These are phyloP conservation scores for Alternaria sp. DNA, from an alignment of 2,329 filamentous ascomycete species.

Conservation along the genomic window DNA sequence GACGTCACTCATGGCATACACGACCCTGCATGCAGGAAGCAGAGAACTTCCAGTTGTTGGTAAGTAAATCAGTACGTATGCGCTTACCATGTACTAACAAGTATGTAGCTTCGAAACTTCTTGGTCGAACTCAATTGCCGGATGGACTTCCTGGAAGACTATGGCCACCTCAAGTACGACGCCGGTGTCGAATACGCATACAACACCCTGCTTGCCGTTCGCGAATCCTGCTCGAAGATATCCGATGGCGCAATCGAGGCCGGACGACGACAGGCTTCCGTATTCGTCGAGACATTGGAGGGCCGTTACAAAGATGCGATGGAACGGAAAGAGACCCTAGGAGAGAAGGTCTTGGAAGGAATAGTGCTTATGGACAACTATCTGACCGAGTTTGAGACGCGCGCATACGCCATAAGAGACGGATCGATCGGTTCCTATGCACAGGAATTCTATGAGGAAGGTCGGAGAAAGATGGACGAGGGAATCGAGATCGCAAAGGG, in stretches of 20 bases:
- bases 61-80: conserved; percentile 22
- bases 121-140: conserved; percentile 85
- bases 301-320: conserved; percentile 85
- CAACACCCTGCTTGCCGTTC: conserved; percentile 83
- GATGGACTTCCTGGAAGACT: conserved; percentile 86
- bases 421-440: conserved; percentile 78
- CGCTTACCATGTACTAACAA: conserved; percentile 25
- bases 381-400: conserved; percentile 82
- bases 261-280: conserved; percentile 80
- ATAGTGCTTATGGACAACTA: conserved; percentile 87
- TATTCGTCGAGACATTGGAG: conserved; percentile 94
- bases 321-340: conserved; percentile 82
- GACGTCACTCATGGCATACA: conserved; percentile 59
- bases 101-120: conserved; percentile 74
- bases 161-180: conserved; percentile 84
- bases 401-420: conserved; percentile 80
- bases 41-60: conserved; percentile 58
- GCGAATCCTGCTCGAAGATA: conserved; percentile 86
- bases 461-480: conserved; percentile 81
- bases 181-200: conserved; percentile 85
- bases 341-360: conserved; percentile 89
- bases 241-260: conserved; percentile 90
- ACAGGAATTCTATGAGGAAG: conserved; percentile 76
- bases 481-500: conserved; percentile 76
- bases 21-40: conserved; percentile 55